Percentiles rank a stretch among this genome's conserved stretches.
Conservation (phyloP, 1,139 yeast genomes). For the Kurtzmaniella quercitrusa region DNA sequence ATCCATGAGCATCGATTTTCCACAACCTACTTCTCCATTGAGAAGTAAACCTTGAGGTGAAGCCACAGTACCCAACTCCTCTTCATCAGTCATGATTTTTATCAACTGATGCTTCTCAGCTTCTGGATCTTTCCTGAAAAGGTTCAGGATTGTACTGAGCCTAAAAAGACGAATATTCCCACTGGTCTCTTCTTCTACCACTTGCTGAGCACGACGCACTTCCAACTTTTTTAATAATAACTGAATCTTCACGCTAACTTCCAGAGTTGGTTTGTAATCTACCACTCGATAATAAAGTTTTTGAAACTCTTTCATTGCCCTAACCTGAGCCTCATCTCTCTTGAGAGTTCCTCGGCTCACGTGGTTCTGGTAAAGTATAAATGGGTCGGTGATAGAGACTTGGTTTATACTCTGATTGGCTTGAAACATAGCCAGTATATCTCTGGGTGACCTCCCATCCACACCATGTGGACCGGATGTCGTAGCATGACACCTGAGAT, state of each 20-base stretch:
- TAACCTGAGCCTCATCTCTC: slow-evolving; percentile 54
- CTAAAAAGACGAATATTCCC: slow-evolving; percentile 13
- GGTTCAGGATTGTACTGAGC: slow-evolving; percentile 17
- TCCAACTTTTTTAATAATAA: slow-evolving; percentile 48
- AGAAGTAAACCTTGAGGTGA: slow-evolving; percentile 64
- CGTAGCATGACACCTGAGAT: not conserved
- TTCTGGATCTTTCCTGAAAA: slow-evolving; percentile 26
- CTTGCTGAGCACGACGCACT: slow-evolving; percentile 24
- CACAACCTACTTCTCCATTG: slow-evolving; percentile 76
- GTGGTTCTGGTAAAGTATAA: slow-evolving; percentile 51
- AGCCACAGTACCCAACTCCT: slow-evolving; percentile 51
- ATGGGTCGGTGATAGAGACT: slow-evolving; percentile 62
- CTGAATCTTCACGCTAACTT: slow-evolving; percentile 44
- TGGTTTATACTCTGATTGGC: not conserved
- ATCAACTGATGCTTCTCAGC: slow-evolving; percentile 35
- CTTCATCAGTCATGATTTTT: slow-evolving; percentile 56
- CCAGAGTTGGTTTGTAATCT: slow-evolving; percentile 57
- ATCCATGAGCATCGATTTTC: slow-evolving; percentile 72
- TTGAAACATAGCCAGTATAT: not conserved
- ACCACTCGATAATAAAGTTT: slow-evolving; percentile 55
- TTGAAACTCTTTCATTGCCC: slow-evolving; percentile 65
- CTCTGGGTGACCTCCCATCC: slow-evolving; percentile 32
- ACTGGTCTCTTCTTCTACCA: slow-evolving; percentile 10
- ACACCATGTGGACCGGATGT: slow-evolving; percentile 36
- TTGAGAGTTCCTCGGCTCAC: slow-evolving; percentile 48